Evolutionary conservation across 208 protist genomes (phyloP), one percentile per base, ranked within the genome.

Genomic region (Leishmania mexicana): DNA sequence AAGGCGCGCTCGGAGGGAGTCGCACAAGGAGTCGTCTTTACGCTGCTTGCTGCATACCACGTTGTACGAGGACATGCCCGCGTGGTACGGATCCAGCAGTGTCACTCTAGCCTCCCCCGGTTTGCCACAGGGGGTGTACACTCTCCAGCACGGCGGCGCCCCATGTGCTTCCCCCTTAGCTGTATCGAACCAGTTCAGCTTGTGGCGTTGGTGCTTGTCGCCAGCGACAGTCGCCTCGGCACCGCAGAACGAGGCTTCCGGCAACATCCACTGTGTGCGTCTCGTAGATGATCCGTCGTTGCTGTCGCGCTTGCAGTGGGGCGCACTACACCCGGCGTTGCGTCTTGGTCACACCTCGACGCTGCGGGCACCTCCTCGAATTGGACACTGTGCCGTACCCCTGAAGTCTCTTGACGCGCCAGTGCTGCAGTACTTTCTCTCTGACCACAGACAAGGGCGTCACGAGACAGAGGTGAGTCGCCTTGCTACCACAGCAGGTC

Each of bases 1-100:
- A 31, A 71, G 60, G 35, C 47, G 60, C 49, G 21, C 77, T 40
- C 58, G 58, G 35, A 24, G 4, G 31, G 38, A 11, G 47, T n/a
- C 68, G 19, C 73, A 68, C 35, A 60, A 28, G 35, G 64, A 68
- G 53, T 67, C 83, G 74, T 70, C 85, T 38, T 11, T 83, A 31
- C 78, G 81, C 17, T 87, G 85, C 51, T 80, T 92, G 19, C 54
- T 92, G 62, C 83, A 84, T 71, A 86, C 84, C 49, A 90, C 86
- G 21, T 64, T 88, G n/a, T 81, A 86, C 79, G 86, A 89, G 62
- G 73, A 82, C 38, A 72, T 82, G 47, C 84, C 87, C 13, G 76
- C 88, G 19, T 85, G 81, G 75, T 89, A 90, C 45, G 88, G 89
- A 7, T 76, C 85, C 76, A 87, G 84, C 70, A 74, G 82, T 38